Evolutionary conservation across 2,329 filamentous ascomycete genomes (phyloP).

Genomic region (Taxawa tesnikishii): DNA sequence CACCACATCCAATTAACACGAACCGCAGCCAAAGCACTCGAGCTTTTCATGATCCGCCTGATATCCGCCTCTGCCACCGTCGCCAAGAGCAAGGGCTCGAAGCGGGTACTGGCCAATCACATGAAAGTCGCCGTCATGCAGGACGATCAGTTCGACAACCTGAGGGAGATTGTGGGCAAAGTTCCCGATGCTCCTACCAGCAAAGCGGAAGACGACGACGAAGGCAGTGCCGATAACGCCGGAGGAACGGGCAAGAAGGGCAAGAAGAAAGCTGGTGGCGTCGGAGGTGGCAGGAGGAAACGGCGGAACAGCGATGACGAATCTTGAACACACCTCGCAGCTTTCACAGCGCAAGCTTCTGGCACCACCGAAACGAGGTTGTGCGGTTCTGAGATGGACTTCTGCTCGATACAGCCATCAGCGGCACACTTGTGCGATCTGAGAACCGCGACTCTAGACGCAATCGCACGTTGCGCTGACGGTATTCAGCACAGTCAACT

Average conservation of each 20-base stretch:
- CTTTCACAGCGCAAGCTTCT: no score
- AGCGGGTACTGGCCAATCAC: constrained; percentile 80
- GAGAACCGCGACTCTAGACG: no score
- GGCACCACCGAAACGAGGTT: no score
- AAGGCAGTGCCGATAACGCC: constrained; percentile 7
- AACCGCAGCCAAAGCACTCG: constrained; percentile 67
- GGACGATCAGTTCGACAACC: constrained; percentile 88
- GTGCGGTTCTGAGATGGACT: no score
- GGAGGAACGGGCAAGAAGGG: constrained; percentile 4
- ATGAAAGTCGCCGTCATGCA: constrained; percentile 81
- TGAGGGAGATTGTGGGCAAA: constrained; percentile 80
- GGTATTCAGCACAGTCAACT: no score
- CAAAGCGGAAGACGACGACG: constrained; percentile 16
- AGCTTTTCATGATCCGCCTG: constrained; percentile 94
- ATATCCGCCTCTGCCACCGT: constrained; percentile 71
- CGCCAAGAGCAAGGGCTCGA: constrained; percentile 50
- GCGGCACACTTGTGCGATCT: no score
- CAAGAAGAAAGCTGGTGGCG: constrained; percentile 6
- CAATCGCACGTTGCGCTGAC: no score
- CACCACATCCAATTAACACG: not conserved
- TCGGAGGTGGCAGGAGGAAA: constrained; percentile 7
- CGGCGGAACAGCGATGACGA: constrained; percentile 9
- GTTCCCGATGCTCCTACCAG: constrained; percentile 53
- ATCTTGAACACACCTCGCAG: no score
- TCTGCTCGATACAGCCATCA: no score